Evolutionary conservation across 352 stramenopile genomes (phyloP).

Genomic region (Elongisporangium prolatum): DNA sequence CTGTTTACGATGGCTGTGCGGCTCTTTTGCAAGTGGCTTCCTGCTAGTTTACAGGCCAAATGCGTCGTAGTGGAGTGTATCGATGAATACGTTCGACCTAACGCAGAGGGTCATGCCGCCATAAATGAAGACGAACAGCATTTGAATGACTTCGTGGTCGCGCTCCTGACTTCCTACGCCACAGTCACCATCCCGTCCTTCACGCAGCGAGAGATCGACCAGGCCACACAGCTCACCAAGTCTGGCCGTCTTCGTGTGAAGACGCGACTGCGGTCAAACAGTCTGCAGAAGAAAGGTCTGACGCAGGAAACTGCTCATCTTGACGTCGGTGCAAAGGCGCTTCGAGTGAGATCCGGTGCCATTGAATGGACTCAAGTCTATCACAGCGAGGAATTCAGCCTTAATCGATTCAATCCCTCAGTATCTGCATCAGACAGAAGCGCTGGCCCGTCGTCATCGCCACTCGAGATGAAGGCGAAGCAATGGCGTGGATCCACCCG

Average conservation of each 20-base stretch:
- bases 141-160: constrained; percentile 22
- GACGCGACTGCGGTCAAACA: background rate
- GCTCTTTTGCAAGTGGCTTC: constrained; percentile 12
- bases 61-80: constrained; percentile 1
- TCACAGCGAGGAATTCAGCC: background rate
- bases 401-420: background rate
- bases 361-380: background rate
- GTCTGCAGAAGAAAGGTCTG: no score
- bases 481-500: constrained; percentile 20
- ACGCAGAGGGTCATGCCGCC: background rate
- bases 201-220: constrained; percentile 25
- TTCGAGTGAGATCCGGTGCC: background rate
- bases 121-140: constrained; percentile 13
- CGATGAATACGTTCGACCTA: background rate
- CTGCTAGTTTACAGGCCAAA: constrained; percentile 5
- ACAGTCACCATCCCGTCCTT: constrained; percentile 25
- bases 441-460: background rate
- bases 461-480: background rate
- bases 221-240: constrained; percentile 23
- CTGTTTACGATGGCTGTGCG: constrained; percentile 6
- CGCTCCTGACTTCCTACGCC: constrained; percentile 21
- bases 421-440: background rate
- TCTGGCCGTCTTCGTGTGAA: constrained; percentile 12
- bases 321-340: background rate
- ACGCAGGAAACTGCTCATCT: background rate